Evolutionary conservation across 352 stramenopile species (phyloP).

Genomic region (Pythium oligandrum): DNA sequence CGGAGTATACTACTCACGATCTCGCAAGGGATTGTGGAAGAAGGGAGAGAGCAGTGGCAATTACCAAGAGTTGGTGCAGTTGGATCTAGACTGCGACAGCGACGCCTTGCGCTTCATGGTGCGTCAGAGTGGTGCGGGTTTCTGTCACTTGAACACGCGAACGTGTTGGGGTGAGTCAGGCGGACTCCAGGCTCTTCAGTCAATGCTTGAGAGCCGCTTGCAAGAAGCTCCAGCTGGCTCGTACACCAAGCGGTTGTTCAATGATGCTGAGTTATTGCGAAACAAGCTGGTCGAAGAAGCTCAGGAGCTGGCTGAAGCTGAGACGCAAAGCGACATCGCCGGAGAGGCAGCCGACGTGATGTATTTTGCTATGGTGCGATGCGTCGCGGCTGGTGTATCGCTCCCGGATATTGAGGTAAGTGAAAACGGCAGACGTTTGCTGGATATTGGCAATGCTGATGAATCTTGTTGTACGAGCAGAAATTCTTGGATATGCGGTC

Average conservation of each 20-base stretch:
- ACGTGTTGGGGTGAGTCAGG: slow-evolving; percentile 91
- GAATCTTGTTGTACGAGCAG: slow-evolving; percentile 18
- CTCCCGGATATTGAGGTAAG: slow-evolving; percentile 89
- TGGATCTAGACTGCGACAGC: slow-evolving; percentile 95
- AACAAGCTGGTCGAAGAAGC: slow-evolving; percentile 97
- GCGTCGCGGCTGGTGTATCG: slow-evolving; percentile 87
- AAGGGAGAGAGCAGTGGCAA: slow-evolving; percentile 96
- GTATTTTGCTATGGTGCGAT: slow-evolving; percentile 96
- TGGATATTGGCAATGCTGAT: neutral
- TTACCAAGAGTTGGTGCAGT: slow-evolving; percentile 88
- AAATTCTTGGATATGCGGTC: slow-evolving; percentile 89
- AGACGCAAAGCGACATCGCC: slow-evolving; percentile 84
- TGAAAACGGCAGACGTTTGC: neutral
- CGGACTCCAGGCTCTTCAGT: slow-evolving; percentile 88
- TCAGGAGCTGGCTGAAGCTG: slow-evolving; percentile 90
- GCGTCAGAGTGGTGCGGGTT: slow-evolving; percentile 72
- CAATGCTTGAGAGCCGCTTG: slow-evolving; percentile 81
- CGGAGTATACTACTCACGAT: slow-evolving; percentile 95
- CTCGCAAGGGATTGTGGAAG: slow-evolving; percentile 88
- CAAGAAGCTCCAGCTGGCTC: slow-evolving; percentile 89
- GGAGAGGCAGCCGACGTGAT: slow-evolving; percentile 94
- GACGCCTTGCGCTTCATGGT: slow-evolving; percentile 95
- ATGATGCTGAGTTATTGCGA: slow-evolving; percentile 88
- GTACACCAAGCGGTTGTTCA: slow-evolving; percentile 96
- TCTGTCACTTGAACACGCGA: slow-evolving; percentile 88